Conservation (phyloP, 2,329 filamentous ascomycete genomes). For the Apiospora rasikravindrae region DNA sequence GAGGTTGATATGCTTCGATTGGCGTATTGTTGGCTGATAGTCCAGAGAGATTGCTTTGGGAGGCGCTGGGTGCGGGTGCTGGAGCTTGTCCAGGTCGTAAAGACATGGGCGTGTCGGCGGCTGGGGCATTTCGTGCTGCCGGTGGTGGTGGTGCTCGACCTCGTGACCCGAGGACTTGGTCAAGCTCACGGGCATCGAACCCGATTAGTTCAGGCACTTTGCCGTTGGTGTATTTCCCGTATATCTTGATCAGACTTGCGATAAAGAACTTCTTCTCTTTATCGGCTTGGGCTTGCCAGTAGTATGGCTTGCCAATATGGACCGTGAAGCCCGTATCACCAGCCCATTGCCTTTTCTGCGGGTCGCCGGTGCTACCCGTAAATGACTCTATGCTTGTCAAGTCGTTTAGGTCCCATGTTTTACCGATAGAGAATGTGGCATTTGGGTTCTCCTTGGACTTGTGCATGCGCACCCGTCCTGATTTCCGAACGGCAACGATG, state of each 20-base stretch:
- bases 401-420: constrained; percentile 97
- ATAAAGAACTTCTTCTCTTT: constrained; percentile 99
- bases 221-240: constrained; percentile 92
- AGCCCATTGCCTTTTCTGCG: constrained; percentile 76
- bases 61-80: background rate
- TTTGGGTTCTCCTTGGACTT: constrained; percentile 96
- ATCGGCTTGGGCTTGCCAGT: constrained; percentile 90
- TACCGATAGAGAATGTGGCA: constrained; percentile 94
- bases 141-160: constrained; percentile 45
- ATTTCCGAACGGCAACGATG: constrained; percentile 90
- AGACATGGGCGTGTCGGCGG: constrained; percentile 31
- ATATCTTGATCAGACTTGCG: constrained; percentile 94
- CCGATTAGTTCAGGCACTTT: constrained; percentile 78
- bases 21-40: constrained; percentile 20
- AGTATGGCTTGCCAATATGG: constrained; percentile 91
- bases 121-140: constrained; percentile 29
- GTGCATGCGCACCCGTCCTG: constrained; percentile 91
- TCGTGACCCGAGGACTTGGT: constrained; percentile 71
- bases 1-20: constrained; percentile 31
- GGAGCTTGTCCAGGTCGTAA: constrained; percentile 29
- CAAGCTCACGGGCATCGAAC: constrained; percentile 80
- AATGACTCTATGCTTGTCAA: constrained; percentile 84
- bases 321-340: constrained; percentile 85
- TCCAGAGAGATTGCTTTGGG: constrained; percentile 14
- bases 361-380: constrained; percentile 61